phyloP scores from a whole-genome alignment of 2,329 filamentous ascomycete genomes.

The Proliferodiscus dingleyae region DNA sequence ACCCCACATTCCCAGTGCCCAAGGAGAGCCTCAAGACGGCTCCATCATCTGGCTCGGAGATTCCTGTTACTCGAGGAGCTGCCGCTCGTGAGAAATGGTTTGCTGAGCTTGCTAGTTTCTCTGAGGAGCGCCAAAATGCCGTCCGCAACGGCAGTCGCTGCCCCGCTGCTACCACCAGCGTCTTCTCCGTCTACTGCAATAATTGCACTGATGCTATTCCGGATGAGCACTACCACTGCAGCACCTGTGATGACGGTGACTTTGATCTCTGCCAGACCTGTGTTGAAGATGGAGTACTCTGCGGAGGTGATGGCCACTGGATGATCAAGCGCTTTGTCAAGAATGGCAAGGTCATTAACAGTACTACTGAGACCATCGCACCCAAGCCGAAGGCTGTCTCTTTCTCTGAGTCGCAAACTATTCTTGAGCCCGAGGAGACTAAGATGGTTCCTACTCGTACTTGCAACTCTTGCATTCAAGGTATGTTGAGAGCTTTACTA shows the following conservation, averaged over 20 bases:
- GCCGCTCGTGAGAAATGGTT: slow-evolving; percentile 33
- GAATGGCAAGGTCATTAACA: slow-evolving; percentile 74
- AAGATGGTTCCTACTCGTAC: slow-evolving; percentile 36
- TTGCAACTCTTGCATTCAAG: slow-evolving; percentile 61
- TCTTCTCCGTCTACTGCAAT: slow-evolving; percentile 92
- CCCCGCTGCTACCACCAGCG: slow-evolving; percentile 19
- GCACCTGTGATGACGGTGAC: slow-evolving; percentile 86
- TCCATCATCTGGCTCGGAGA: slow-evolving; percentile 18
- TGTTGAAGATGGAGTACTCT: slow-evolving; percentile 69
- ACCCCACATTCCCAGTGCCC: not conserved
- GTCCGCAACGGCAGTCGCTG: slow-evolving; percentile 9
- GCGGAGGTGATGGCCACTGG: slow-evolving; percentile 79
- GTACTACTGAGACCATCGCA: slow-evolving; percentile 75
- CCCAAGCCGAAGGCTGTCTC: slow-evolving; percentile 41
- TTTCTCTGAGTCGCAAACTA: slow-evolving; percentile 22
- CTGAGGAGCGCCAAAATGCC: slow-evolving; percentile 22
- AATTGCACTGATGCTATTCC: slow-evolving; percentile 74
- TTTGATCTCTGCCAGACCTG: slow-evolving; percentile 87
- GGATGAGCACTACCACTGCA: slow-evolving; percentile 88
- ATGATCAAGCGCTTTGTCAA: slow-evolving; percentile 85
- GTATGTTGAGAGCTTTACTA: slow-evolving; percentile 34
- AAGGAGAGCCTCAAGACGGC: slow-evolving; percentile 14
- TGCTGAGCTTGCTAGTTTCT: slow-evolving; percentile 27
- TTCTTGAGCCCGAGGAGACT: slow-evolving; percentile 22
- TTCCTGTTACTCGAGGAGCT: slow-evolving; percentile 25